Base-by-base conservation (phyloP, 2,329 filamentous ascomycete species). In the Microdochium trichocladiopsis region DNA sequence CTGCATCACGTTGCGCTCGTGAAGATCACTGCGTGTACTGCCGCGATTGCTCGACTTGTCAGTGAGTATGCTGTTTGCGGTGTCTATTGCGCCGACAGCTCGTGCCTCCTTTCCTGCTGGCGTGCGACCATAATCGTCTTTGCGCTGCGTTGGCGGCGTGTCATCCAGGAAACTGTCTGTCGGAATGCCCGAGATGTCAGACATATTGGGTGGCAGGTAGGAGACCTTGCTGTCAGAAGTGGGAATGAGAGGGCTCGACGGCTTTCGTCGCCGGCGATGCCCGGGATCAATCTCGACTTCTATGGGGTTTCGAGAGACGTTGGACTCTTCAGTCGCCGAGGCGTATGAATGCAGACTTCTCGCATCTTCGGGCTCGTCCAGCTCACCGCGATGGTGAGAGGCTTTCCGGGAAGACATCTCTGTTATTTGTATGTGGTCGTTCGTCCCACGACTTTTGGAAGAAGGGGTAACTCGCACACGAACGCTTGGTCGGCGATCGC, bases 401-500 rank as follows among this genome's bases (percentile, higher is more conserved):
- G 86, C 79, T 69, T 87, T 92, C 61, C 87, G 83, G 57, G 83
- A 78, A 57, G 83, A 83, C 52, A 86, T 86, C 69, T 94, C 88
- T 52, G 90, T 95, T 66, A 95, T 91, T 70, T 94, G 86, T 56
- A 95, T 86, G 64, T 88, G 89, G 65, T 92, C 90, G 69, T 83
- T 83, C 60, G 75, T 79, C 11, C 72, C 67, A 57, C 76, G 72
- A 57, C 76, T 72, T 66, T 78, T 82, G 67, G 83, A 85, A 61
- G 88, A 90, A 14, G 92, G 92, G 14, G 90, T 95, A 56, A 96
- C 80, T 71, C 83, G 80, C 69, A 88, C 77, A 64, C 80, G 82
- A 51, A 96, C 90, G 66, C 90, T 95, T 12, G 92, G 91, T 60
- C 88, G 85, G 61, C 87, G 86, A 60, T 83, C 80, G 75, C 72